Evolutionary conservation across 2,329 filamentous ascomycete species (phyloP).

Genomic region (Pseudocercospora fijiensis): DNA sequence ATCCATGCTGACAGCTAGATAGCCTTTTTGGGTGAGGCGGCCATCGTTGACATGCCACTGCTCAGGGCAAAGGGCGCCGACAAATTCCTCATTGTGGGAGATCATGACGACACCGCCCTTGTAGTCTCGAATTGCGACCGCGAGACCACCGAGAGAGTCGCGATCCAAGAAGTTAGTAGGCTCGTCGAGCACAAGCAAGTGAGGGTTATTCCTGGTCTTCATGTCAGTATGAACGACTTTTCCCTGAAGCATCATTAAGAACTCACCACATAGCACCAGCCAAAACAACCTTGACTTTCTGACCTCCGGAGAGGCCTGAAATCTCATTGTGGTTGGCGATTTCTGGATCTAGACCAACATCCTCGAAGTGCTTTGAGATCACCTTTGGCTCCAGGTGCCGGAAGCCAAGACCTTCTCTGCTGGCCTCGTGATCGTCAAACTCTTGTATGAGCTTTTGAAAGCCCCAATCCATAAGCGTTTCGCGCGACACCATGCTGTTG

Average conservation of each 20-base stretch:
- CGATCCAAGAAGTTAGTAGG: conserved; percentile 99
- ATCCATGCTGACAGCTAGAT: conserved; percentile 69
- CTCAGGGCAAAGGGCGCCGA: conserved; percentile 90
- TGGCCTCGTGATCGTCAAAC: conserved; percentile 97
- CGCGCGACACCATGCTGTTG: conserved; percentile 89
- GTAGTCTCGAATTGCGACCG: conserved; percentile 97
- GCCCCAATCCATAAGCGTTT: conserved; percentile 80
- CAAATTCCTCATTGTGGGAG: conserved; percentile 98
- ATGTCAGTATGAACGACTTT: conserved; percentile 9
- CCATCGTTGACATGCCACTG: conserved; percentile 94
- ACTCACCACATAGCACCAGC: conserved; percentile 60
- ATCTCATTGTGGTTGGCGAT: conserved; percentile 99
- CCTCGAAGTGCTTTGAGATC: conserved; percentile 97
- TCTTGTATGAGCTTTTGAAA: conserved; percentile 95
- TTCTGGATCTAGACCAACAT: conserved; percentile 91
- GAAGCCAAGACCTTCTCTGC: conserved; percentile 96
- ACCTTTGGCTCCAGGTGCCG: conserved; percentile 87
- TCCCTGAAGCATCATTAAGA: neutral
- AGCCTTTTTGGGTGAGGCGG: conserved; percentile 79
- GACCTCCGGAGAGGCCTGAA: conserved; percentile 88
- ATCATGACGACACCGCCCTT: conserved; percentile 99
- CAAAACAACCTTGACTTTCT: conserved; percentile 98
- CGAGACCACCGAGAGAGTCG: conserved; percentile 91
- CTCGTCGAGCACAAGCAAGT: conserved; percentile 95
- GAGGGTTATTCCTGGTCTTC: conserved; percentile 72